Percentiles rank a stretch among this genome's conserved stretches.
Evolutionary conservation across 108 stramenopile genomes (phyloP).

Genomic region (Cyclotella distinguenda): DNA sequence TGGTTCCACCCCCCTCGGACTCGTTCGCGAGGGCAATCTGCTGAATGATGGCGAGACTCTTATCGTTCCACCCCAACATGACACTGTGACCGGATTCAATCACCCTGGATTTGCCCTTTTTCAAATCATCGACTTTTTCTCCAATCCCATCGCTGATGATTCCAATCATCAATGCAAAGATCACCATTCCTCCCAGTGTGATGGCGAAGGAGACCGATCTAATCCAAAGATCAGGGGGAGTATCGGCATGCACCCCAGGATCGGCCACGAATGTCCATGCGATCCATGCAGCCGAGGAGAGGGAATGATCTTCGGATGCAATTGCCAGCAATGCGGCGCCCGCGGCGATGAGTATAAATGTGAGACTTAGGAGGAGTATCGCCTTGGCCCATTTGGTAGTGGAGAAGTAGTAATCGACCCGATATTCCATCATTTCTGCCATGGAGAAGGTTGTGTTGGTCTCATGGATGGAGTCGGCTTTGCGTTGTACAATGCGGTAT

Average conservation of each 20-base stretch:
- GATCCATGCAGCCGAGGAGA: conserved; percentile 32
- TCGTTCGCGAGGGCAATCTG: conserved; percentile 53
- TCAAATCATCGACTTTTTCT: conserved; percentile 49
- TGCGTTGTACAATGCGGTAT: conserved; percentile 22
- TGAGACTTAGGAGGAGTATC: conserved; percentile 25
- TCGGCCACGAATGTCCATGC: conserved; percentile 54
- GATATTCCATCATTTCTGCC: conserved; percentile 28
- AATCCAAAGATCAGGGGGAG: conserved; percentile 13
- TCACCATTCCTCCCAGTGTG: conserved; percentile 52
- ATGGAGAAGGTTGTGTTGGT: conserved; percentile 1
- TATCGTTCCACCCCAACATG: conserved; percentile 51
- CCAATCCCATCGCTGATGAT: conserved; percentile 50
- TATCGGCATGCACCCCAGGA: conserved; percentile 46
- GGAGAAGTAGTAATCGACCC: conserved; percentile 35
- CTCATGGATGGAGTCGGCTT: conserved; percentile 15
- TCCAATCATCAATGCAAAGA: conserved; percentile 55
- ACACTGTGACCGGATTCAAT: conserved; percentile 48
- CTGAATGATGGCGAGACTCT: conserved; percentile 43
- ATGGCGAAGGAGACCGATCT: conserved; percentile 39
- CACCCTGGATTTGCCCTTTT: conserved; percentile 44
- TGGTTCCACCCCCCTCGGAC: conserved; percentile 47
- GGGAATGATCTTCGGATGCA: conserved; percentile 3
- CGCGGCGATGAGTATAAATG: conserved; percentile 30
- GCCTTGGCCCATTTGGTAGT: conserved; percentile 34
- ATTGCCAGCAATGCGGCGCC: conserved; percentile 23